phyloP scores from a whole-genome alignment of 768 basidiomycete genomes.

The Ramaria sp. region DNA sequence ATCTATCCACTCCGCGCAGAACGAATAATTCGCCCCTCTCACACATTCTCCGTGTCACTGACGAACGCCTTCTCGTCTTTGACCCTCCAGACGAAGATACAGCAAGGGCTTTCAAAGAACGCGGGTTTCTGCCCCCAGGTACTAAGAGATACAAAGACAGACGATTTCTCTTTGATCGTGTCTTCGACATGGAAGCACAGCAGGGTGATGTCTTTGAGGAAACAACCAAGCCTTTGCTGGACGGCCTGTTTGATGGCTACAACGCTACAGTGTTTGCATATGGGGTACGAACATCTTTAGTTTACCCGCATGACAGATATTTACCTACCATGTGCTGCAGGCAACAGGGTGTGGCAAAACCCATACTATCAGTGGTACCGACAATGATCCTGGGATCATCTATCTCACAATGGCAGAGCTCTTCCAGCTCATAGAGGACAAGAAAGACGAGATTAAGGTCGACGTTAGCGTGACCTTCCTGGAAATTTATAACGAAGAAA shows the following conservation, averaged over 20 bases:
- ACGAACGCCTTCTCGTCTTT: constrained; percentile 91
- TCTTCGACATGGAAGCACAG: constrained; percentile 70
- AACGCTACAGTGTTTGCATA: constrained; percentile 99
- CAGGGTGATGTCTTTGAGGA: constrained; percentile 85
- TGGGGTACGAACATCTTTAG: constrained; percentile 50
- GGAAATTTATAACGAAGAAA: constrained; percentile 99
- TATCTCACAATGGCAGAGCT: constrained; percentile 96
- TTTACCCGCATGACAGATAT: not conserved
- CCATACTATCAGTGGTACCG: constrained; percentile 94
- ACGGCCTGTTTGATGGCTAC: constrained; percentile 83
- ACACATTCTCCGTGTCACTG: constrained; percentile 79
- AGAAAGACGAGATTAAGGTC: constrained; percentile 72
- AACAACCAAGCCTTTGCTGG: constrained; percentile 77
- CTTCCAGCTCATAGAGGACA: constrained; percentile 85
- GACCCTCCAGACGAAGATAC: constrained; percentile 89
- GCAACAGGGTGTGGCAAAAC: constrained; percentile 99
- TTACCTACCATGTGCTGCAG: constrained; percentile 29
- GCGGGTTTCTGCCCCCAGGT: constrained; percentile 76
- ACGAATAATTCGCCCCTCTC: constrained; percentile 49
- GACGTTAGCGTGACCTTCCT: constrained; percentile 92
- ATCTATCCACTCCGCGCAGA: constrained; percentile 54
- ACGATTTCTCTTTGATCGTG: constrained; percentile 93
- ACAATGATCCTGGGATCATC: constrained; percentile 83
- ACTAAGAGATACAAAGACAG: constrained; percentile 94
- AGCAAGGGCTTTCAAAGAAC: constrained; percentile 68